Evolutionary conservation across 768 basidiomycete species (phyloP), one percentile per base, ranked within the genome.

Genomic region (Lactifluus volemus): DNA sequence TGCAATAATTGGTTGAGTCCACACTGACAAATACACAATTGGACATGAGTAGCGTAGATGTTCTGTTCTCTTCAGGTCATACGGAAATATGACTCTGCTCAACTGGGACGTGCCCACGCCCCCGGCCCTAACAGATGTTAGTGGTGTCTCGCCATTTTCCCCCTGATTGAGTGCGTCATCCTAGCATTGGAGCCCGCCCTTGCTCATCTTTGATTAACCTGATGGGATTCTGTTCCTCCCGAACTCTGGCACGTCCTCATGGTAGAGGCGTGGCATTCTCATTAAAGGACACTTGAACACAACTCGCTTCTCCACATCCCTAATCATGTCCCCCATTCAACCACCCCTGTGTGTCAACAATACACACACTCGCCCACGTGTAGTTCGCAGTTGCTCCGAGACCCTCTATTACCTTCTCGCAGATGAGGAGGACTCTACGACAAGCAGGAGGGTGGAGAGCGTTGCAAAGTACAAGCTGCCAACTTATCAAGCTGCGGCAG

Each of bases 401-500:
- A 5, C 52, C 8, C n/a, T 55, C 14, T 14, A 14, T 42, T 15
- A 21, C 21, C 19, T 21, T 30, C 21, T 8, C 25, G 2, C 34
- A 5, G 53, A 60, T 15, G 59, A 55, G 4, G 60, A 32, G 36
- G 21, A 49, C 15, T 4, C 29, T 11, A 5, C 19, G 21, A 48
- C 50, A 36, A 53, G 29, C 10, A 53, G 41, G 30, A 61, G 32
- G 38, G 45, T 51, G 4, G 60, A 61, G 38, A 25, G 25, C 12
- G 11, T 53, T 15, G n/a, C 30, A 29, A 56, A 61, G 50, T n/a
- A 41, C 45, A 61, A 61, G 38, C 60, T 61, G 30, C 51, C 50
- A 25, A 61, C 38, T 2, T 61, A 61, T 38, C 60, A 61, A n/a
- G 60, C 60, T 47, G 60, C 55, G 14, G 60, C 60, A 41, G 60